Percentiles rank a stretch among this genome's conserved stretches.
phyloP scores from a whole-genome alignment of 2,329 filamentous ascomycete genomes.

The Akanthomyces muscarius region DNA sequence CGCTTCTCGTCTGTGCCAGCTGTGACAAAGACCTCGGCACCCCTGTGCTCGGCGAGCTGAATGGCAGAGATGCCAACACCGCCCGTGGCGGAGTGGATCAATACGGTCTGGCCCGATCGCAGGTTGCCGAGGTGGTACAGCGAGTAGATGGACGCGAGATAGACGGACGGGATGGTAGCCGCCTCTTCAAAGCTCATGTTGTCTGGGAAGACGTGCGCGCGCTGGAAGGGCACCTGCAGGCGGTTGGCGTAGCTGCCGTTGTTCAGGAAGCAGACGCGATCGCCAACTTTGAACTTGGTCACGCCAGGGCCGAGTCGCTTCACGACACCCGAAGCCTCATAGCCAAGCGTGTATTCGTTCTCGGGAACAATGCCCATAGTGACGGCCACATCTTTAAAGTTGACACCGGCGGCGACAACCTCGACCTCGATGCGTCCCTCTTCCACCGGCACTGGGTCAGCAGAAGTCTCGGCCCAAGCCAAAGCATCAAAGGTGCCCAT shows the following conservation, averaged over 20 bases:
- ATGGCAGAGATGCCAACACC: constrained; percentile 31
- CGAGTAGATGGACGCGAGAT: constrained; percentile 26
- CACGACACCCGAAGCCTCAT: constrained; percentile 24
- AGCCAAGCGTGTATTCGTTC: constrained; percentile 17
- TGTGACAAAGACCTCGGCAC: constrained; percentile 29
- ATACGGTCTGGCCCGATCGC: constrained; percentile 28
- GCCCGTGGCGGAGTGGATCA: constrained; percentile 33
- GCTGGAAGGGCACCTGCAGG: background rate
- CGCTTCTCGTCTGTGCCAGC: constrained; percentile 29
- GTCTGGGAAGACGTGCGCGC: constrained; percentile 29
- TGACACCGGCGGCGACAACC: constrained; percentile 13
- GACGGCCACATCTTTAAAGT: constrained; percentile 21
- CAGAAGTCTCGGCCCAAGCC: constrained; percentile 21
- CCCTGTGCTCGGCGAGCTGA: constrained; percentile 24
- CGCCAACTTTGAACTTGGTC: constrained; percentile 17
- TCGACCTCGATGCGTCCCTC: constrained; percentile 19
- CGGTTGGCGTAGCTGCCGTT: constrained; percentile 4
- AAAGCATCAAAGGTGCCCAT: constrained; percentile 9
- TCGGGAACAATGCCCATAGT: constrained; percentile 20
- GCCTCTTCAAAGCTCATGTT: constrained; percentile 32
- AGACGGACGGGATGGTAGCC: constrained; percentile 31
- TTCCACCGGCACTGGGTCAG: background rate
- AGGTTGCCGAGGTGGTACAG: constrained; percentile 26
- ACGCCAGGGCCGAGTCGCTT: constrained; percentile 16
- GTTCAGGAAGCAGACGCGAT: constrained; percentile 21